Conservation (phyloP, 2,329 filamentous ascomycete species). For the Colletotrichum cuscutae region DNA sequence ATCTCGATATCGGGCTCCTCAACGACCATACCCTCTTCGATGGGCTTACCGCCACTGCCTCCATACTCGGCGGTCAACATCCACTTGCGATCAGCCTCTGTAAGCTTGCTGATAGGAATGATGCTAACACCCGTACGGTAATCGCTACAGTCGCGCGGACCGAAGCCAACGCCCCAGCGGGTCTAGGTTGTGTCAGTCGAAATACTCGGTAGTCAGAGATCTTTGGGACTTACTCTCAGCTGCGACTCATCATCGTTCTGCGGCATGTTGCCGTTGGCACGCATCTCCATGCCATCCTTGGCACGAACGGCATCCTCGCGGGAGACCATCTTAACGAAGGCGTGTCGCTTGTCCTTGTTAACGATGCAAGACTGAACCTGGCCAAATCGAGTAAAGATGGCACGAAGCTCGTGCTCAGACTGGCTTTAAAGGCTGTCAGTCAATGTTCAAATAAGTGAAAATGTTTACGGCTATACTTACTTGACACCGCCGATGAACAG, state of each 20-base stretch:
- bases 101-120: slow-evolving; percentile 92
- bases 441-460: slow-evolving; percentile 3
- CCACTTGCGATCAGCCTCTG: slow-evolving; percentile 97
- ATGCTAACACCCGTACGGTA: slow-evolving; percentile 92
- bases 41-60: slow-evolving; percentile 84
- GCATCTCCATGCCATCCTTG: slow-evolving; percentile 87
- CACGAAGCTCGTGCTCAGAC: slow-evolving; percentile 83
- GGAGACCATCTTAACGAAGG: slow-evolving; percentile 98
- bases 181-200: slow-evolving; percentile 65
- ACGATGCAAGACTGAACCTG: slow-evolving; percentile 97
- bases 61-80: slow-evolving; percentile 93
- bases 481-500: slow-evolving; percentile 97
- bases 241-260: neutral
- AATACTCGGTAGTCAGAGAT: neutral
- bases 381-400: slow-evolving; percentile 84
- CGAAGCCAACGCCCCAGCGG: slow-evolving; percentile 97
- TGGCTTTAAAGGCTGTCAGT: slow-evolving; percentile 59
- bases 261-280: slow-evolving; percentile 57
- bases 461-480: slow-evolving; percentile 59
- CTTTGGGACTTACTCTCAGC: slow-evolving; percentile 69
- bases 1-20: slow-evolving; percentile 99
- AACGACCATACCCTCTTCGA: slow-evolving; percentile 86
- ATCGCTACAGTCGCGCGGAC: slow-evolving; percentile 95
- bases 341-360: slow-evolving; percentile 97
- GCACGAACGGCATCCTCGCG: slow-evolving; percentile 85